Base-by-base conservation (phyloP, 208 protist genomes). In the Crithidia bombi region DNA sequence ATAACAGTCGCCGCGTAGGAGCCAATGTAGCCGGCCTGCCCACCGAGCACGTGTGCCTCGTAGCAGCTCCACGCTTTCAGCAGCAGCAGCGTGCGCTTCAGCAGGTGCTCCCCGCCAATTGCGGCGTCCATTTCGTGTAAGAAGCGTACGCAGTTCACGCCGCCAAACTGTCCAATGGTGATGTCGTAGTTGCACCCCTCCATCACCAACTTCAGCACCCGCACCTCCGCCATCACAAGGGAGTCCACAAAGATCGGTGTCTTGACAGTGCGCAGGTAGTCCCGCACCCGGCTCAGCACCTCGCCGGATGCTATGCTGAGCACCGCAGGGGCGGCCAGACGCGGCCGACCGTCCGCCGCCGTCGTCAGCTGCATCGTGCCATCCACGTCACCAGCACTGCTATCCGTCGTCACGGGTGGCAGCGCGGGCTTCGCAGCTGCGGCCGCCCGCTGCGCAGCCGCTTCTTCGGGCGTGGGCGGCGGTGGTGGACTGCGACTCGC, bases 1-100 rank as follows among this genome's bases (percentile, higher is more conserved):
- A 98, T 92, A 23, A 96, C 79, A 9, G 92, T 98, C 5, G 93
- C 81, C 0, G 90, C 85, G 75, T 97, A 98, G 32, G 92, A 94
- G 56, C 89, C 87, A 51, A 98, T 85, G 57, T 97, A 89, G 23
- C 95, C 93, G 43, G 82, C 88, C 62, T 96, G 87, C 12, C 89
- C 87, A 56, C 92, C 92, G 14, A 98, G 80, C n/a, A 97, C 79
- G 66, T 93, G 87, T 1, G 88, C 85, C 72, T 98, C 93, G 72
- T 96, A 98, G 72, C 76, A 85, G 70, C 83, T 91, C 93, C 95
- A 98, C 55, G 87, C 76, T 76, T 97, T 98, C 23, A 97, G 66
- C 23, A 98, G 69, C 49, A 98, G 69, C 36, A 97, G 73, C 15
- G 91, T 94, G 23, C 91, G 79, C 85, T 98, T 97, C 35, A 98